These are phyloP conservation scores for Porcisia hertigi DNA, from an alignment of 208 protist genomes.

Conservation along the genomic window DNA sequence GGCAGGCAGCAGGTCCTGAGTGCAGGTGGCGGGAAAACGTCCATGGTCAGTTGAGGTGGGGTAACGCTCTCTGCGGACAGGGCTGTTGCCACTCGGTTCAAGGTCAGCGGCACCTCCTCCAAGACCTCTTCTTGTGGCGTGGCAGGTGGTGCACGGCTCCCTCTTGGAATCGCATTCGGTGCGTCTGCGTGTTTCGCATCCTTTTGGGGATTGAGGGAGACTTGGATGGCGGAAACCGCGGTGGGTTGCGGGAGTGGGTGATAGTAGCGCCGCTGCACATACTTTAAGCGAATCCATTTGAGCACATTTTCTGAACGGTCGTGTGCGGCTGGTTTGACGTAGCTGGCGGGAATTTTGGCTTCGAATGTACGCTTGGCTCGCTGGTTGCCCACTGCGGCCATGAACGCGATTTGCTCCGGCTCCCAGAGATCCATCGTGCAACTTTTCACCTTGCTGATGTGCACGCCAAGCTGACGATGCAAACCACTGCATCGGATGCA, in stretches of 20 bases:
- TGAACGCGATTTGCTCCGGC: constrained; percentile 64
- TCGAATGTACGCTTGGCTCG: constrained; percentile 50
- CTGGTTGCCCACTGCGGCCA: constrained; percentile 64
- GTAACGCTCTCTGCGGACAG: not conserved
- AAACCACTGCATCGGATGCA: constrained; percentile 91
- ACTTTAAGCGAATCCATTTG: constrained; percentile 70
- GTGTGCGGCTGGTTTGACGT: constrained; percentile 40
- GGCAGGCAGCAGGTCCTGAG: not conserved
- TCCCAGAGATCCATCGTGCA: constrained; percentile 89
- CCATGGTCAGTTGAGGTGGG: not conserved
- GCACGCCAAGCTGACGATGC: constrained; percentile 90
- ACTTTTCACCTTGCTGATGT: constrained; percentile 88
- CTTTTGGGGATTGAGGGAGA: not conserved
- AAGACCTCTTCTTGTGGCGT: not conserved
- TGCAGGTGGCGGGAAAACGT: not conserved
- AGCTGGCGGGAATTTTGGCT: constrained; percentile 43
- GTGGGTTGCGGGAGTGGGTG: not conserved
- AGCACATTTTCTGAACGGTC: constrained; percentile 47
- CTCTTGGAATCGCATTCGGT: too few species aligned
- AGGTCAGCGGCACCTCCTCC: not conserved
- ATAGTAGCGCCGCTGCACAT: constrained; percentile 59
- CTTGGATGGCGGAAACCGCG: not conserved
- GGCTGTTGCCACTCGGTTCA: too few species aligned
- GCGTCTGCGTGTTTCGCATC: not conserved
- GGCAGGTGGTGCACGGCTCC: too few species aligned